Conservation (phyloP, 2,329 filamentous ascomycete genomes). For the Westerdykella sp. region DNA sequence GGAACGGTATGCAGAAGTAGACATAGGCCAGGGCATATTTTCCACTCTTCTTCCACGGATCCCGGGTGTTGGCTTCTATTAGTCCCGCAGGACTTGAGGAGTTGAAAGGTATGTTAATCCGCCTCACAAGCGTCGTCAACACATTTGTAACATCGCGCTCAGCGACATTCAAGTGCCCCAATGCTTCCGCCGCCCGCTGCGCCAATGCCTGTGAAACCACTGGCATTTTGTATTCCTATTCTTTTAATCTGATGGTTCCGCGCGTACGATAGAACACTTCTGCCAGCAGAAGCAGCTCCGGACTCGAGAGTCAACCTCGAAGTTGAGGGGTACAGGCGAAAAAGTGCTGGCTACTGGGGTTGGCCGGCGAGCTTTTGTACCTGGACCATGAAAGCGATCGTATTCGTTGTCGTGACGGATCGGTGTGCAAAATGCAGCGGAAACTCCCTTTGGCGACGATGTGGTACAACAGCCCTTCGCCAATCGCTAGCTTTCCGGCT, state of each 20-base stretch:
- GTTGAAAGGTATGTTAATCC: constrained; percentile 53
- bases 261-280: constrained; percentile 21
- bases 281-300: constrained; percentile 25
- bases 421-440: constrained; percentile 26
- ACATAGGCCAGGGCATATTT: constrained; percentile 87
- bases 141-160: constrained; percentile 23
- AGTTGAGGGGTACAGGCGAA: neutral
- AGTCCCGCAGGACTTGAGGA: constrained; percentile 50
- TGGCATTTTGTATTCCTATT: constrained; percentile 25
- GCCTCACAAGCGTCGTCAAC: constrained; percentile 31
- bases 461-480: constrained; percentile 15
- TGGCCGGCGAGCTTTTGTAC: constrained; percentile 20
- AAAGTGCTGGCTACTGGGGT: neutral
- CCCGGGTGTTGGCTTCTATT: constrained; percentile 52
- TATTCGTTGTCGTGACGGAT: constrained; percentile 22
- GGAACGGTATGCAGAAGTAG: constrained; percentile 72
- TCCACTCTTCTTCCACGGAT: constrained; percentile 74
- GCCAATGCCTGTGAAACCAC: constrained; percentile 27
- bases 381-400: constrained; percentile 24
- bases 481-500: constrained; percentile 9
- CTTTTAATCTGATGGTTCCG: constrained; percentile 4
- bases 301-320: constrained; percentile 9
- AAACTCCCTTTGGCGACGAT: constrained; percentile 17
- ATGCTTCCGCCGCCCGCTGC: constrained; percentile 21
- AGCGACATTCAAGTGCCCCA: constrained; percentile 25